These are phyloP conservation scores for Biscogniauxia marginata DNA, from an alignment of 2,329 filamentous ascomycete species.

Conservation along the genomic window DNA sequence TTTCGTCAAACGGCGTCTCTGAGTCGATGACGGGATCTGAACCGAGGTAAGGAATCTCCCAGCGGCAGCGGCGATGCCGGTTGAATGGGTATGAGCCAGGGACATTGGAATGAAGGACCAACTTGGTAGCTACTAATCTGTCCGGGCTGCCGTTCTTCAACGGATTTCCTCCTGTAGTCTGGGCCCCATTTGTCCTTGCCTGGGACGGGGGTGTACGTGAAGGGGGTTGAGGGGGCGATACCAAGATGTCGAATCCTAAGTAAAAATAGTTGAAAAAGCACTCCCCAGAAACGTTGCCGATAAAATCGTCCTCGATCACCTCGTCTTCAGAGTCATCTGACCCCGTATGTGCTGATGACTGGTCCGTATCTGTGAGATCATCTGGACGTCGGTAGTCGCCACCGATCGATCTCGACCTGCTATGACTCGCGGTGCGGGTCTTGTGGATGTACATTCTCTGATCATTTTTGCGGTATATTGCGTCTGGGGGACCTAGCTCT, in stretches of 20 bases:
- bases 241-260: constrained; percentile 87
- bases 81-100: constrained; percentile 98
- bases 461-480: constrained; percentile 89
- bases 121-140: constrained; percentile 79
- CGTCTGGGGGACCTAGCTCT: constrained; percentile 88
- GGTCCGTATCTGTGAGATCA: constrained; percentile 69
- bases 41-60: constrained; percentile 67
- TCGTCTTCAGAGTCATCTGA: constrained; percentile 68
- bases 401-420: constrained; percentile 45
- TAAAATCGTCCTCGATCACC: constrained; percentile 54
- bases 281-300: constrained; percentile 61
- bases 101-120: constrained; percentile 93
- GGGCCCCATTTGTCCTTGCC: constrained; percentile 22
- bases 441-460: constrained; percentile 85
- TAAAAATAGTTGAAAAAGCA: constrained; percentile 98
- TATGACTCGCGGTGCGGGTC: constrained; percentile 53
- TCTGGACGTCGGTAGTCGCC: constrained; percentile 48
- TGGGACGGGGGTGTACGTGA: constrained; percentile 62
- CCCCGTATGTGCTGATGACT: constrained; percentile 69
- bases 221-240: constrained; percentile 71
- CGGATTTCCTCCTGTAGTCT: constrained; percentile 27
- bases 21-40: constrained; percentile 57
- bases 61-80: constrained; percentile 83
- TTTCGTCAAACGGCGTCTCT: constrained; percentile 73
- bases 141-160: constrained; percentile 51